phyloP scores from a whole-genome alignment of 805 yeast species.

The Yarrowia hollandica region DNA sequence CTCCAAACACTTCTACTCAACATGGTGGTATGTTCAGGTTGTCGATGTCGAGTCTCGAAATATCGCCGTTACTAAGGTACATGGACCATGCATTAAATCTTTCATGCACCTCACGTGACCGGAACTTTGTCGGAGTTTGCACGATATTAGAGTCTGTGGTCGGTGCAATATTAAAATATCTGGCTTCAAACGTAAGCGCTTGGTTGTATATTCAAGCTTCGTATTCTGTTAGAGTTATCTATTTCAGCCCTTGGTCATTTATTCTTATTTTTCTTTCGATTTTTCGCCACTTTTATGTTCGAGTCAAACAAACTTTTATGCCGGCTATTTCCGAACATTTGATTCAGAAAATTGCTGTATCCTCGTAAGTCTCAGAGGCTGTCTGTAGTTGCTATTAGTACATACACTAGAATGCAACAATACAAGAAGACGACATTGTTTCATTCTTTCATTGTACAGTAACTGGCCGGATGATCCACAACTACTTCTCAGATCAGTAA shows the following conservation, averaged over 20 bases:
- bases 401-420: too few relatives aligned
- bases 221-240: too few relatives aligned
- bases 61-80: conserved; percentile 2
- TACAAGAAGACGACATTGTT: too few relatives aligned
- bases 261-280: neutral
- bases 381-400: too few relatives aligned
- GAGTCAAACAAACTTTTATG: conserved; percentile 10
- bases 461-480: too few relatives aligned
- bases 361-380: too few relatives aligned
- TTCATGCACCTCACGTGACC: conserved; percentile 17
- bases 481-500: too few relatives aligned
- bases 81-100: conserved; percentile 25
- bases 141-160: neutral
- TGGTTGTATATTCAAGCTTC: too few relatives aligned
- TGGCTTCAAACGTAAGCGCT: too few relatives aligned
- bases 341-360: too few relatives aligned
- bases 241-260: neutral
- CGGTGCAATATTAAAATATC: too few relatives aligned
- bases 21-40: neutral
- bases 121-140: conserved; percentile 10
- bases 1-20: conserved; percentile 22
- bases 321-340: conserved; percentile 9
- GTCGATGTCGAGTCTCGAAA: neutral
- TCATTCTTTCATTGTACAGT: too few relatives aligned
- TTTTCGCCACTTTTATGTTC: neutral